Evolutionary conservation across 441 rosid genomes (phyloP).

Genomic region (Brassica hybrid): DNA sequence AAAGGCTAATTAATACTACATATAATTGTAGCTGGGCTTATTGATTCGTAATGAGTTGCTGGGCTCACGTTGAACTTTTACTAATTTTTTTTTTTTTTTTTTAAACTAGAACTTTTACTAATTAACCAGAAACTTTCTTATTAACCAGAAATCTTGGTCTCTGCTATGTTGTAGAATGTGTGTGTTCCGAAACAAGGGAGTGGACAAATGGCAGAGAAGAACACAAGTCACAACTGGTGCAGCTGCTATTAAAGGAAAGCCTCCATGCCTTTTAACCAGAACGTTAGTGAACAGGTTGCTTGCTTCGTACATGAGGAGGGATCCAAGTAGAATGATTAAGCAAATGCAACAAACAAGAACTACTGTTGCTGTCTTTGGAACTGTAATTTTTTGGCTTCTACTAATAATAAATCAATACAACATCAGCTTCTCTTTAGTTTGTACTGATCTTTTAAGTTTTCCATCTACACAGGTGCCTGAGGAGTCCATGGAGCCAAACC

Average conservation of each 20-base stretch:
- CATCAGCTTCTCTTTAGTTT: neutral
- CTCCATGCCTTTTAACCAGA: no score
- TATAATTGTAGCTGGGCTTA: no score
- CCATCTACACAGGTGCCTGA: conserved; percentile 45
- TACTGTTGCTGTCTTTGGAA: conserved; percentile 65
- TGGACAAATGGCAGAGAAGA: conserved; percentile 97
- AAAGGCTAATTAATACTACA: no score
- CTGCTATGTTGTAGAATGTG: conserved; percentile 74
- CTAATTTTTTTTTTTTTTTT: no score
- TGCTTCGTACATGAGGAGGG: no score
- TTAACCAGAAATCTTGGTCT: no score
- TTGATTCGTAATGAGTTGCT: no score
- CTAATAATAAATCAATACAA: neutral
- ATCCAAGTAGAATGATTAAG: no score
- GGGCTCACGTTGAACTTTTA: no score
- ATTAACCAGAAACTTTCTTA: no score
- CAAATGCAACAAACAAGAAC: conserved; percentile 90
- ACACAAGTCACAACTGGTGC: conserved; percentile 88
- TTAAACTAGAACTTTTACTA: no score
- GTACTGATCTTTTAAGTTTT: conserved; percentile 35
- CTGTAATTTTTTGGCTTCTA: conserved; percentile 55
- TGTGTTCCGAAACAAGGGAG: conserved; percentile 81
- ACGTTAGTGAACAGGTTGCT: no score
- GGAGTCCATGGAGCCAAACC: conserved; percentile 37
- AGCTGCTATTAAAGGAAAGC: conserved; percentile 81